Evolutionary conservation across 768 basidiomycete genomes (phyloP), one percentile per base, ranked within the genome.

Genomic region (Trametes villosa): DNA sequence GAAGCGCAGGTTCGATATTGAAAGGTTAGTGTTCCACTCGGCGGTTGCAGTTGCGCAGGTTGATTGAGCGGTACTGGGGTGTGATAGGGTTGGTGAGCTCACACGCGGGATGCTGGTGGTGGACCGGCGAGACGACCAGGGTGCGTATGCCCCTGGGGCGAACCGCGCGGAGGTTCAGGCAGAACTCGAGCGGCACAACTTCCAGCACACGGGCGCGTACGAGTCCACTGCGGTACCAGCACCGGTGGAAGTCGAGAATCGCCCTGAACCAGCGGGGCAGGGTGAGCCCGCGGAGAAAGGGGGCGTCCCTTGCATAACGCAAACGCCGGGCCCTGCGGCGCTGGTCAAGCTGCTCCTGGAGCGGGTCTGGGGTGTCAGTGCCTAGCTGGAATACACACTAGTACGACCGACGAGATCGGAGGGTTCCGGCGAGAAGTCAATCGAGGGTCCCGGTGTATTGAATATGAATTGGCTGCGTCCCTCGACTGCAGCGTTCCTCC

Each of bases 91-190:
- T 2, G 94, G 92, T 0, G 92, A 95, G 70, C 68, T 89, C 20
- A 94, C 92, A 7, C 81, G 92, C 30, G 93, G 94, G 12, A 94
- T 95, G 91, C 79, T 94, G 62, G 90, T 96, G 1, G 83, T 91
- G 12, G 94, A 96, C 71, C 77, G 90, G 62, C 81, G 94, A 42
- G 81, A 79, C 9, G 89, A 88, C 52, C 73, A 77, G 50, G 79
- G 81, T n/a, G 86, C 82, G 1, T 88, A 90, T 71, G 79, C 83
- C 1, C 83, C 84, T 1, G 88, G 89, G 9, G 76, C 77, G 15
- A 91, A 87, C 70, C 85, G 90, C 42, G 84, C 86, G 7, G 72
- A 83, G 59, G 81, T 86, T 1, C 88, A 91, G 65, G 78, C 78
- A 30, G 75, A 79, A 62, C 72, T 86, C 26, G 81, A 83, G 52